A percentile compares a stretch with the other conserved stretches of the same genome.
Evolutionary conservation across 192 early-diverging fungal species (phyloP).

Genomic region (Mycoemilia scoparia): DNA sequence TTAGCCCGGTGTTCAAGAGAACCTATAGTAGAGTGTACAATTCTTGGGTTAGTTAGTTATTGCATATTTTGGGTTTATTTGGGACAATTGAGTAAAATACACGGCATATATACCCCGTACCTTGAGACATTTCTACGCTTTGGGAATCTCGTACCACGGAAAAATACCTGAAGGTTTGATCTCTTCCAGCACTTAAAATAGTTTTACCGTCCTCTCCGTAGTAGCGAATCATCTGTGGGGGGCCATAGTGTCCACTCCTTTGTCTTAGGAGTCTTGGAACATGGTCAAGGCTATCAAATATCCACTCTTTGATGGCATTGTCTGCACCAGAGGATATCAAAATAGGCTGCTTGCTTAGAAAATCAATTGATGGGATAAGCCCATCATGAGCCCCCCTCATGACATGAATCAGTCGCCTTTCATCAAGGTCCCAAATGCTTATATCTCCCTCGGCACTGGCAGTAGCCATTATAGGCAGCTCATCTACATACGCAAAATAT

Average conservation of each 20-base stretch:
- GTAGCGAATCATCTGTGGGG: conserved; percentile 64
- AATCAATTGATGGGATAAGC: conserved; percentile 53
- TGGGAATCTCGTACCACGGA: conserved; percentile 71
- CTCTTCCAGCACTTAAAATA: conserved; percentile 68
- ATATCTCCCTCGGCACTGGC: conserved; percentile 75
- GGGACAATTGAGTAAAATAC: background rate
- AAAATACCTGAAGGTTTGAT: conserved; percentile 67
- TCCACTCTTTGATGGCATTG: conserved; percentile 92
- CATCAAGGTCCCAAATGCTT: conserved; percentile 80
- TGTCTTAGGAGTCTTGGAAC: conserved; percentile 63
- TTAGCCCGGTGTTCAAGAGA: conserved; percentile 31
- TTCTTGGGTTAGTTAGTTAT: background rate
- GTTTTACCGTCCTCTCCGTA: conserved; percentile 51
- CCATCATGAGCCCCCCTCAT: conserved; percentile 77
- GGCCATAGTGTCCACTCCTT: conserved; percentile 68
- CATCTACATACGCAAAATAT: too few relatives aligned
- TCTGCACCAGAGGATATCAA: conserved; percentile 74
- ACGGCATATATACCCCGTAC: conserved; percentile 3
- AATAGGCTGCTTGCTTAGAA: conserved; percentile 68
- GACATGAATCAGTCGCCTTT: conserved; percentile 50
- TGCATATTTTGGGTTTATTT: background rate
- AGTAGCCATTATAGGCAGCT: conserved; percentile 73
- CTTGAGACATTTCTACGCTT: conserved; percentile 74
- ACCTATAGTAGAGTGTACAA: too few relatives aligned
- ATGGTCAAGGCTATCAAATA: conserved; percentile 76